Conservation (phyloP, 2,329 filamentous ascomycete species). For the Colletotrichum kahawae region DNA sequence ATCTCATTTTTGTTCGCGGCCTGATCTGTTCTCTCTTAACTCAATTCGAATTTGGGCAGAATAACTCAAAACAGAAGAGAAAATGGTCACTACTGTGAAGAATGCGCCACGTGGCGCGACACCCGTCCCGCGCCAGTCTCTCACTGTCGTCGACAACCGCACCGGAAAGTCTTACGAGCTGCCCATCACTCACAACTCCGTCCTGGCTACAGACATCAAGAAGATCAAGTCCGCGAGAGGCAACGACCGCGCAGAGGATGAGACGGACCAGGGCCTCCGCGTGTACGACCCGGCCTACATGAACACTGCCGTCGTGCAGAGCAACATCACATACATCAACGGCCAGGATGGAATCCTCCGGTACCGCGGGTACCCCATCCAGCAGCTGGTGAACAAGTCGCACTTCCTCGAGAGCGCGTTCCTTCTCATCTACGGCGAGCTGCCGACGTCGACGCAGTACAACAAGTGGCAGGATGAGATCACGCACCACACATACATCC, state of each 20-base stretch:
- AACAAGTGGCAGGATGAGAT: conserved; percentile 50
- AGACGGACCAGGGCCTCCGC: conserved; percentile 53
- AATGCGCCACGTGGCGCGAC: conserved; percentile 18
- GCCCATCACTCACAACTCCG: conserved; percentile 53
- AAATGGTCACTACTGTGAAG: conserved; percentile 12
- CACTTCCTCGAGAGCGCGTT: conserved; percentile 55
- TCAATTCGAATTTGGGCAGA: neutral
- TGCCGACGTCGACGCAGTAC: conserved; percentile 48
- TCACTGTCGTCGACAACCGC: conserved; percentile 55
- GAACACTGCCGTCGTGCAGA: conserved; percentile 56
- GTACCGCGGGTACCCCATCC: conserved; percentile 57
- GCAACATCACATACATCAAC: conserved; percentile 58
- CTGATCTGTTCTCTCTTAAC: neutral
- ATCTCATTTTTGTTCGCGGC: neutral
- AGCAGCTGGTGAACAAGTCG: conserved; percentile 54
- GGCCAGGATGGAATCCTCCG: conserved; percentile 55
- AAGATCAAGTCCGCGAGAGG: conserved; percentile 46
- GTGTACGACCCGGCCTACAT: conserved; percentile 58
- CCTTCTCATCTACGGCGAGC: conserved; percentile 56
- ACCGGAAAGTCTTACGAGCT: conserved; percentile 53
- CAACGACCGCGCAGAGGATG: conserved; percentile 46
- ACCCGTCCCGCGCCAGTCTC: conserved; percentile 29
- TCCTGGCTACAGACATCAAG: conserved; percentile 57
- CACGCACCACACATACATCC: conserved; percentile 56
- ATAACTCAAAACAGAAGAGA: neutral